Base-by-base conservation (phyloP, 192 early-diverging fungal species). In the Coemansia sp. region DNA sequence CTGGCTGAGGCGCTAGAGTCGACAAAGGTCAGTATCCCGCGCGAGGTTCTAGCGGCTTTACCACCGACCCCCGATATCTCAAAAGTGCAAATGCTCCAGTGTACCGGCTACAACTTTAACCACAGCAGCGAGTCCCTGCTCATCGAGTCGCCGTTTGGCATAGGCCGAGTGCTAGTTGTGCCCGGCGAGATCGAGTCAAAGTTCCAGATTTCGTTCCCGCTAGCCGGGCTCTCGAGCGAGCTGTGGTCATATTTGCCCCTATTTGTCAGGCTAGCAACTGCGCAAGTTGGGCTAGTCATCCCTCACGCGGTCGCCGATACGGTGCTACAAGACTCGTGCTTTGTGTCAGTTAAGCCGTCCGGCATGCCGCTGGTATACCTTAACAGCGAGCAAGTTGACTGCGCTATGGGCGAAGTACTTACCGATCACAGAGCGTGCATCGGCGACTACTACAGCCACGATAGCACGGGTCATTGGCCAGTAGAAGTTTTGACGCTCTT, bases 21-120 rank as follows among this genome's bases (percentile, higher is more conserved):
- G 31, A 75, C 73, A 55, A 79, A 73, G 49, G 60, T 79, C 40
- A 55, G 86, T 31, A 70, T 92, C 20, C 82, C 92, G n/a, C 70
- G 71, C 18, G 87, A 88, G 2, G 74, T 89, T 24, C 73, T 93
- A 31, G 84, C 82, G 1, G 57, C 66, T 13, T 88, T 95, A 79
- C 93, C 94, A 3, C 85, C 88, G 2, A 87, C 91, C 9, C 90
- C 93, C 3, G 89, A 93, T 43, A 78, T 84, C 5, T 59, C 73
- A 54, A 70, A 74, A 20, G 70, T 84, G 34, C 70, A 71, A 22
- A 51, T 75, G 16, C 74, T 77, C 1, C 27, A 57, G 68, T 73
- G 65, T n/a, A 22, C 33, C 0, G 77, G 81, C 42, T 46, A 68
- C 68, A 78, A 51, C 63, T 73, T 76, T 42, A 44, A 55, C 44